A percentile compares a stretch with the other conserved stretches of the same genome.
These are phyloP conservation scores for Rhodotorula sp. DNA, from an alignment of 1,284 basidiomycete genomes.

Conservation along the genomic window DNA sequence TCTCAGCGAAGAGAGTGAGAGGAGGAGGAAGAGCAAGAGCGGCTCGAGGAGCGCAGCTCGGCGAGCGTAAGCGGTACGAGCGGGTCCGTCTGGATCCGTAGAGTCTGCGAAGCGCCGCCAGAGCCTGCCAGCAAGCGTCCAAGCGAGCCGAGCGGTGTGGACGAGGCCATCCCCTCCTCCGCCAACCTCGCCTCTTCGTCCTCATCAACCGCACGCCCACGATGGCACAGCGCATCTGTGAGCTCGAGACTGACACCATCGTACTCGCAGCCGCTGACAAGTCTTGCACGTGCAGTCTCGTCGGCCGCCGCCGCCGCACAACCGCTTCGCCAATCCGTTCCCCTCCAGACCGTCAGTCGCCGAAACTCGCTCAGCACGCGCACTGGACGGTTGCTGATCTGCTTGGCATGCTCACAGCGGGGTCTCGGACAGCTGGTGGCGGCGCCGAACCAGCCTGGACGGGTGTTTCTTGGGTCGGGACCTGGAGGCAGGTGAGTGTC, in stretches of 20 bases:
- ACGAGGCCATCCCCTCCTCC: not conserved
- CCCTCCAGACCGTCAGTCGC: conserved; percentile 5
- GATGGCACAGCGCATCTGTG: conserved; percentile 29
- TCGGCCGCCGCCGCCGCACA: conserved; percentile 12
- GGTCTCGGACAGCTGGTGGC: conserved; percentile 11
- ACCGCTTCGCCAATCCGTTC: conserved; percentile 15
- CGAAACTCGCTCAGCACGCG: not conserved
- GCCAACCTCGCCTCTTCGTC: not conserved
- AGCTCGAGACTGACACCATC: not conserved
- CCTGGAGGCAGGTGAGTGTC: conserved; percentile 36
- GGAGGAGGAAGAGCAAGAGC: not conserved
- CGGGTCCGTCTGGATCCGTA: no score
- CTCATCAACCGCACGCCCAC: not conserved
- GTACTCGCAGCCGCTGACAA: not conserved
- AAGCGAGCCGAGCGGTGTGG: not conserved
- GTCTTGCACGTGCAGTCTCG: conserved; percentile 5
- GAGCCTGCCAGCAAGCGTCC: no score
- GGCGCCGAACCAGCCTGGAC: conserved; percentile 27
- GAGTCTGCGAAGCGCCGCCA: no score
- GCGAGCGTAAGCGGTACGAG: no score
- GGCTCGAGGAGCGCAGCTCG: not conserved
- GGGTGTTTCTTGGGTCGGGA: conserved; percentile 28
- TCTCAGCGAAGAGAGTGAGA: not conserved
- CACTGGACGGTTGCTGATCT: not conserved
- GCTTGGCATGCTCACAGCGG: not conserved